These are phyloP conservation scores for Salicornia ramosissima DNA, from an alignment of 148 eudicot genomes.

Conservation along the genomic window DNA sequence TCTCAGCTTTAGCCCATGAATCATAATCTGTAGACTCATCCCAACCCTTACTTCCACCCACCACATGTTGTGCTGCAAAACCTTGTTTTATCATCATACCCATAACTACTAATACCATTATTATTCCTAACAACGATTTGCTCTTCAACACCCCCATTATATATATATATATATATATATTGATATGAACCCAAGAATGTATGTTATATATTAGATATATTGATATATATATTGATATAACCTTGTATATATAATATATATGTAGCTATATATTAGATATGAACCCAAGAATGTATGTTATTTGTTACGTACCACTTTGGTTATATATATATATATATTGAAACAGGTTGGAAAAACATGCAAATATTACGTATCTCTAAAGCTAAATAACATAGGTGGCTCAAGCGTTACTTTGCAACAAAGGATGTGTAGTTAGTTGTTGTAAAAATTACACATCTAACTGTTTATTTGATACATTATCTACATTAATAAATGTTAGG, in stretches of 20 bases:
- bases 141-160: not conserved
- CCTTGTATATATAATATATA: too few relatives aligned
- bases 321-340: not conserved
- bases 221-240: too few relatives aligned
- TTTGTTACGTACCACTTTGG: too few relatives aligned
- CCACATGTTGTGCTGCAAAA: slow-evolving; percentile 37
- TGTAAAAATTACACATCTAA: not conserved
- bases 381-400: slow-evolving; percentile 8
- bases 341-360: not conserved
- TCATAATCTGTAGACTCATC: slow-evolving; percentile 55
- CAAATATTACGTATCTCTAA: not conserved
- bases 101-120: not conserved
- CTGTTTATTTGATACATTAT: too few relatives aligned
- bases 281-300: too few relatives aligned
- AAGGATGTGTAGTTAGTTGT: not conserved
- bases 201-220: too few relatives aligned
- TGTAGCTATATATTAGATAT: too few relatives aligned
- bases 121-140: not conserved
- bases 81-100: not conserved
- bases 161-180: not conserved
- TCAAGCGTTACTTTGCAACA: slow-evolving; percentile 12
- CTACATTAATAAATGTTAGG: too few relatives aligned
- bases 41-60: slow-evolving; percentile 80
- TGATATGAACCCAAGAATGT: too few relatives aligned
- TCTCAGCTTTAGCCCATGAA: slow-evolving; percentile 56